Evolutionary conservation across 1,139 yeast species (phyloP).

Genomic region (Debaryomycetaceae sp.): DNA sequence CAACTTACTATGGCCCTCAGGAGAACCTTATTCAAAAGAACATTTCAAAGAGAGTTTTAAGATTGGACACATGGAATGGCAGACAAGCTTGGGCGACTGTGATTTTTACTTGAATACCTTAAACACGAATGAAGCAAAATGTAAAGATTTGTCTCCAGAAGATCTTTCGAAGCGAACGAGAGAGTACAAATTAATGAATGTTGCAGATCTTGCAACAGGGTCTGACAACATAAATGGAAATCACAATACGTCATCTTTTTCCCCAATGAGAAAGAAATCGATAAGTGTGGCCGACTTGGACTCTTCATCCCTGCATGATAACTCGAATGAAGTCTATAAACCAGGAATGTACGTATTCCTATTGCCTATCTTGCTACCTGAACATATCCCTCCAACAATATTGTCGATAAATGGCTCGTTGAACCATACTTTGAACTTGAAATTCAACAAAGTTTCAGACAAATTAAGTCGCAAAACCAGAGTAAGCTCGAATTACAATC

Average conservation of each 20-base stretch:
- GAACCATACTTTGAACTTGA: constrained; percentile 30
- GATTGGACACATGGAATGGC: constrained; percentile 50
- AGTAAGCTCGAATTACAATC: constrained; percentile 26
- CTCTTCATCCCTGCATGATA: constrained; percentile 1
- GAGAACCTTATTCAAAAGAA: constrained; percentile 46
- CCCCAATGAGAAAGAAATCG: constrained; percentile 1
- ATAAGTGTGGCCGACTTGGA: not conserved
- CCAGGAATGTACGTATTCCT: constrained; percentile 82
- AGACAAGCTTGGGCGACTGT: constrained; percentile 37
- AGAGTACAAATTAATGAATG: constrained; percentile 26
- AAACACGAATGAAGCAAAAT: constrained; percentile 33
- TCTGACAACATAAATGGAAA: not conserved
- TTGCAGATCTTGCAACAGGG: constrained; percentile 14
- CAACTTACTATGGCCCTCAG: constrained; percentile 52
- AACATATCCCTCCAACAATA: constrained; percentile 69
- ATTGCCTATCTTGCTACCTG: constrained; percentile 67
- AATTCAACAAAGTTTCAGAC: constrained; percentile 31
- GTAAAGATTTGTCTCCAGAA: constrained; percentile 26
- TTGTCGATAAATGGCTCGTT: constrained; percentile 52
- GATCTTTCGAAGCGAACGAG: constrained; percentile 37
- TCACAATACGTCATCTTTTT: not conserved
- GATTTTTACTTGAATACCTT: constrained; percentile 43
- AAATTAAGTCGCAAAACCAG: constrained; percentile 34
- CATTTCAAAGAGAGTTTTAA: constrained; percentile 45
- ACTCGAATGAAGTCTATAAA: constrained; percentile 27